Evolutionary conservation across 2,329 filamentous ascomycete species (phyloP), one percentile per base, ranked within the genome.

Genomic region (Coniochaeta sp.): DNA sequence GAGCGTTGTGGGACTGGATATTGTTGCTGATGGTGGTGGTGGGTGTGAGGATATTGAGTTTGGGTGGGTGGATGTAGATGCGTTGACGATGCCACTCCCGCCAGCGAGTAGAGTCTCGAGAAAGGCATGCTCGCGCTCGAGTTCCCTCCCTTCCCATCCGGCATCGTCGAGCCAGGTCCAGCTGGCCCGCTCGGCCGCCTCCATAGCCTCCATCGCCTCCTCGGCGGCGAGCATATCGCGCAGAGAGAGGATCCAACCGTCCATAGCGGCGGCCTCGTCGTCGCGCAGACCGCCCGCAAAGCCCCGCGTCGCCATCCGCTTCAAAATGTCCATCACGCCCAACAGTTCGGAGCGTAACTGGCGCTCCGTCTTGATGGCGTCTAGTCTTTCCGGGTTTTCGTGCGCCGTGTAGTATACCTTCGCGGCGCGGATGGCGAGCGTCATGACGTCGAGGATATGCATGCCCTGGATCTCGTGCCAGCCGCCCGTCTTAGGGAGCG

Each of bases 341-440:
- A 96, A 81, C 8, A 97, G 74, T 61, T 97, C 92, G 49, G 86
- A 78, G 38, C 94, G 85, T 47, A 99, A 86, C 58, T 87, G 80
- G 56, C 86, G 89, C 67, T 99, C 94, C 0, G 89, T 84, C 67
- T 89, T 91, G 69, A 97, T 95, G 26, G 86, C 75, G 62, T 94
- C 89, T 16, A 97, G 75, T 32, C 89, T 85, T 59, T 94, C 86
- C 1, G 91, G 90, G 50, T 91, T 79, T 62, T 95, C 88, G 65
- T 97, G 94, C 4, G 90, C 82, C 0, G 91, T 96, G 70, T 99
- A 97, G 71, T 97, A 99, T 61, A 95, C 86, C 71, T 95, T 96
- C 49, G 94, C 94, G 1, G 92, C 91, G 50, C 91, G 83, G 59
- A 99, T 97, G n/a, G 92, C 92, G 50, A 97, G 77, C 1, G 94